Conservation (phyloP, 2,329 filamentous ascomycete genomes). For the Cordyceps fumosorosea region DNA sequence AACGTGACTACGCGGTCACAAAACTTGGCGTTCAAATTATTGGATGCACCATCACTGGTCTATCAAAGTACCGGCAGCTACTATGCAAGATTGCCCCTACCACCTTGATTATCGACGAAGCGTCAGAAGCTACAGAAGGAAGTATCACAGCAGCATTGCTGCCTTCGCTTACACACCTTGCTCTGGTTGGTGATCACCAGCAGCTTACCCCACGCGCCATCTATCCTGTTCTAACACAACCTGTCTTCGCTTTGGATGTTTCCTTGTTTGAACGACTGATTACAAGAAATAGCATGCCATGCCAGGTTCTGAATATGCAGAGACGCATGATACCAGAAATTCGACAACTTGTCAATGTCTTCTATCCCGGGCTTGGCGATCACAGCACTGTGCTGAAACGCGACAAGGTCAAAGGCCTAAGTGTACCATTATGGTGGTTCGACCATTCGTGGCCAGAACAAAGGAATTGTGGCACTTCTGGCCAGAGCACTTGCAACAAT, state of each 20-base stretch:
- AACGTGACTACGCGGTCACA: slow-evolving; percentile 45
- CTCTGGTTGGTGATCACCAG: slow-evolving; percentile 69
- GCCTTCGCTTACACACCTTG: slow-evolving; percentile 45
- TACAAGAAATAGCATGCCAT: slow-evolving; percentile 52
- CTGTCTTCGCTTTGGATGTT: slow-evolving; percentile 61
- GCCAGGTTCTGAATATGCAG: slow-evolving; percentile 59
- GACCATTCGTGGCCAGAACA: slow-evolving; percentile 54
- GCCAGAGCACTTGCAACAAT: slow-evolving; percentile 53
- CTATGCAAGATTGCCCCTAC: slow-evolving; percentile 59
- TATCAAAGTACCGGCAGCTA: slow-evolving; percentile 72
- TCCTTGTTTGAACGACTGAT: slow-evolving; percentile 78
- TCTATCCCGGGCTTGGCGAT: slow-evolving; percentile 40
- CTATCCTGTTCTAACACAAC: slow-evolving; percentile 48
- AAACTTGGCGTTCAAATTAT: slow-evolving; percentile 43
- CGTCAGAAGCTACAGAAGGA: slow-evolving; percentile 67
- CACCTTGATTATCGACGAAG: slow-evolving; percentile 71
- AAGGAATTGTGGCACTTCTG: slow-evolving; percentile 53
- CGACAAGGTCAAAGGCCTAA: slow-evolving; percentile 34
- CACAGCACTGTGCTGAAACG: slow-evolving; percentile 33
- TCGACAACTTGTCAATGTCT: slow-evolving; percentile 37
- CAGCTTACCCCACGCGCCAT: slow-evolving; percentile 68
- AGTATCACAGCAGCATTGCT: slow-evolving; percentile 47
- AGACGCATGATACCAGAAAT: slow-evolving; percentile 49
- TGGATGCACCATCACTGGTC: slow-evolving; percentile 67
- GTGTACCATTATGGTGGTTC: slow-evolving; percentile 35